Evolutionary conservation across 257 asterid genomes (phyloP).

Genomic region (Plantago major): DNA sequence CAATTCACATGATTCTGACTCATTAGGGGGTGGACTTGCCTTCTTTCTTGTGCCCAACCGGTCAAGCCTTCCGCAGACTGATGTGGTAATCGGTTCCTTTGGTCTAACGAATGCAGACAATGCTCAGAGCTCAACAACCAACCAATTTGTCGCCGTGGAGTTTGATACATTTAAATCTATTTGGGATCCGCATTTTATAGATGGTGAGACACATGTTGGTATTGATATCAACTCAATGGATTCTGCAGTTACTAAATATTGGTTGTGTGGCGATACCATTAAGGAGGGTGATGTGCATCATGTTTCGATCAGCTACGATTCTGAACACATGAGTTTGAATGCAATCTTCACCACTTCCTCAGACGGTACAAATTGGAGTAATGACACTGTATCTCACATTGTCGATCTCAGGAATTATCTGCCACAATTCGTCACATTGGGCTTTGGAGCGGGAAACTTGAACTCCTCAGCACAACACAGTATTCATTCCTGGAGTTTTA

Average conservation of each 20-base stretch:
- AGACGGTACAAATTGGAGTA: too few species aligned
- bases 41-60: slow-evolving; percentile 22
- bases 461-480: background rate
- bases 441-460: slow-evolving; percentile 30
- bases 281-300: background rate
- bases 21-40: slow-evolving; percentile 21
- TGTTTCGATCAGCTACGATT: slow-evolving; percentile 26
- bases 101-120: slow-evolving; percentile 12
- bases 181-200: too few species aligned
- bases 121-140: too few species aligned
- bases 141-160: slow-evolving; percentile 32
- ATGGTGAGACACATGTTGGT: slow-evolving; percentile 28
- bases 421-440: slow-evolving; percentile 31
- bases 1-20: background rate
- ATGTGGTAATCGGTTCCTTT: slow-evolving; percentile 19
- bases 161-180: slow-evolving; percentile 14
- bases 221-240: slow-evolving; percentile 27
- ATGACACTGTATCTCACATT: background rate
- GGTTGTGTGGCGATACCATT: slow-evolving; percentile 10
- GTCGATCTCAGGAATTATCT: slow-evolving; percentile 11
- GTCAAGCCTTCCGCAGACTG: background rate
- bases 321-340: slow-evolving; percentile 12
- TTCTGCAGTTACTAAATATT: slow-evolving; percentile 10
- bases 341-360: background rate
- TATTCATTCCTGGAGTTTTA: slow-evolving; percentile 26